Conservation (phyloP, 1,284 basidiomycete species). For the Ustilago shanxiensis region DNA sequence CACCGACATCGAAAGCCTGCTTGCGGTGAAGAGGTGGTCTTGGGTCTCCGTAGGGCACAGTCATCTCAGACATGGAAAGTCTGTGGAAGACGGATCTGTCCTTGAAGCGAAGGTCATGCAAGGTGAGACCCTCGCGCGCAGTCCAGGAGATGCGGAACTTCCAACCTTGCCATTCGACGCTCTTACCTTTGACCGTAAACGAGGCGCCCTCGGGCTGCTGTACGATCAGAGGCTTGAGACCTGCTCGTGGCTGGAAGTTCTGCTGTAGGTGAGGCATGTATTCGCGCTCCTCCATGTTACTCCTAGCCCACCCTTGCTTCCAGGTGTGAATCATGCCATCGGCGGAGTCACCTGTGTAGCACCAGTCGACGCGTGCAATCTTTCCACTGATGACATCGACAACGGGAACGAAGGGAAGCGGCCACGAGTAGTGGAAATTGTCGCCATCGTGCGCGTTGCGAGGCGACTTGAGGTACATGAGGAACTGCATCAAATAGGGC, state of each 20-base stretch:
- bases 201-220: slow-evolving; percentile 59
- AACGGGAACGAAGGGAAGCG: slow-evolving; percentile 70
- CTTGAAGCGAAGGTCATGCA: slow-evolving; percentile 59
- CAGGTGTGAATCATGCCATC: slow-evolving; percentile 58
- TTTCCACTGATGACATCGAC: slow-evolving; percentile 60
- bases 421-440: slow-evolving; percentile 70
- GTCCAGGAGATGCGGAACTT: slow-evolving; percentile 57
- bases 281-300: slow-evolving; percentile 65
- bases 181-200: slow-evolving; percentile 53
- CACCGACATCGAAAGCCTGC: slow-evolving; percentile 73
- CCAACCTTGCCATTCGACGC: slow-evolving; percentile 60
- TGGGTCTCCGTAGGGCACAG: slow-evolving; percentile 71
- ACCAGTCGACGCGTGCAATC: slow-evolving; percentile 58
- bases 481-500: slow-evolving; percentile 50
- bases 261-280: slow-evolving; percentile 64
- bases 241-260: slow-evolving; percentile 26
- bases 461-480: slow-evolving; percentile 53
- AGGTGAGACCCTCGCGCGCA: slow-evolving; percentile 70
- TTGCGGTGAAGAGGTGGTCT: slow-evolving; percentile 61
- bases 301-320: slow-evolving; percentile 60
- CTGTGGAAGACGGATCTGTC: slow-evolving; percentile 70
- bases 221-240: slow-evolving; percentile 55
- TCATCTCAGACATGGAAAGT: slow-evolving; percentile 72
- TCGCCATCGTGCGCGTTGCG: slow-evolving; percentile 37
- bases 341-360: slow-evolving; percentile 60